Percentiles rank a stretch among this genome's conserved stretches.
These are phyloP conservation scores for Spathaspora arborariae DNA, from an alignment of 805 yeast genomes.

Conservation along the genomic window DNA sequence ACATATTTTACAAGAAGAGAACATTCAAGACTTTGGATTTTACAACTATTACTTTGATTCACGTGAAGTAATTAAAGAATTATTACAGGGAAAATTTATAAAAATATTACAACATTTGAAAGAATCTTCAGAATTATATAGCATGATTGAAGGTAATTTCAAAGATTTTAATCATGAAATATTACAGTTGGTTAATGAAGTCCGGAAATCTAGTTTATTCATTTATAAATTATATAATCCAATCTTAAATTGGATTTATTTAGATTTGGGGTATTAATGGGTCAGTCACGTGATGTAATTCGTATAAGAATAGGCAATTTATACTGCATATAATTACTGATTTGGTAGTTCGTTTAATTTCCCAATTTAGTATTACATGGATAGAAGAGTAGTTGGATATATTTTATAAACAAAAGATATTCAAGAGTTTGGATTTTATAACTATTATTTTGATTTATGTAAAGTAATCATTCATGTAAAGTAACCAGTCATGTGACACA, in stretches of 20 bases:
- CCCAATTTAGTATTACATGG: too few species aligned
- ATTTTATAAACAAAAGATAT: not conserved
- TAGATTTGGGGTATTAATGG: constrained; percentile 14
- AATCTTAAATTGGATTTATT: constrained; percentile 25
- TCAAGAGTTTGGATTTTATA: not conserved
- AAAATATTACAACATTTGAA: not conserved
- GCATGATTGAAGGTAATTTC: constrained; percentile 5
- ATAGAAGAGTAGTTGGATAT: not conserved
- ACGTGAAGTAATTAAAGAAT: not conserved
- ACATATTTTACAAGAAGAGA: not conserved
- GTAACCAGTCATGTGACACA: constrained; percentile 4
- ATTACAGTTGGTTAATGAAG: constrained; percentile 3
- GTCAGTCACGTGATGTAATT: not conserved
- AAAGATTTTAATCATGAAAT: constrained; percentile 5
- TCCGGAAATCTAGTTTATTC: constrained; percentile 4
- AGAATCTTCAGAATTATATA: not conserved
- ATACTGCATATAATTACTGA: not conserved
- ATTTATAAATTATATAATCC: constrained; percentile 22
- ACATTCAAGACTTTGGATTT: not conserved
- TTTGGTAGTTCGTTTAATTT: not conserved
- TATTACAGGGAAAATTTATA: constrained; percentile 3
- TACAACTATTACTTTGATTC: not conserved
- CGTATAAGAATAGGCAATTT: not conserved
- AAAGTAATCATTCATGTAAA: constrained; percentile 3
- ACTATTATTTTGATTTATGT: not conserved